Base-by-base conservation (phyloP, 2,329 filamentous ascomycete species). In the Escovopsis sp. region DNA sequence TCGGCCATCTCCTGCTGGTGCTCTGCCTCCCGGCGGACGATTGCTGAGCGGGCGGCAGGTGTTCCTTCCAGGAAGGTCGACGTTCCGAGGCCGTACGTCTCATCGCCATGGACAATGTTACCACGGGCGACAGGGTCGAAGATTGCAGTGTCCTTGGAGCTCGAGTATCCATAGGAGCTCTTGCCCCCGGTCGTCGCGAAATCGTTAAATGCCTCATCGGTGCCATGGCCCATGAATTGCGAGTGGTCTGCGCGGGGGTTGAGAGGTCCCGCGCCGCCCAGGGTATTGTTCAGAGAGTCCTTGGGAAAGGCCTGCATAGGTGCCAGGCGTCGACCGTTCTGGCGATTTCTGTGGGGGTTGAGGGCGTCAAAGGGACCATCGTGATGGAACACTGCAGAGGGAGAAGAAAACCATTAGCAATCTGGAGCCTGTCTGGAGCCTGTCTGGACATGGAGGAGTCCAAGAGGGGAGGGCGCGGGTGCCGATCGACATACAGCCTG, bases 251-350 rank as follows among this genome's bases (percentile, higher is more conserved):
- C 79, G 46, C 82, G 78, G 41, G 72, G 71, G 55, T 93, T 89
- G 41, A 93, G 62, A 2, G 91, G 89, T 2, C 89, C 91, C 12
- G 85, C 71, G 11, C 91, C 91, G 43, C 89, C 89, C 11, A 98
- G 66, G 1, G 81, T 80, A 68, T 94, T 96, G 68, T 98, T 98
- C 47, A 84, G 74, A 1, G 87, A 95, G 53, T 84, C 86, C 55
- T 85, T 85, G 19, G 91, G 86, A 62, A 96, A 98, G 2, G 91
- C 91, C 59, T 94, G 81, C 86, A 98, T 95, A 1, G 91, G 91
- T 6, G 91, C 87, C 43, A 46, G 26, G n/a, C 83, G 79, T 46
- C 80, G 77, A 55, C 82, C 80, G 53, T 80, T 85, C 56, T 84
- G 83, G 45, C 85, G 80, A 62, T 96, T 98, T 49, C 91, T 85